Base-by-base conservation (phyloP, 305 asterid genomes). In the Striga hermonthica region DNA sequence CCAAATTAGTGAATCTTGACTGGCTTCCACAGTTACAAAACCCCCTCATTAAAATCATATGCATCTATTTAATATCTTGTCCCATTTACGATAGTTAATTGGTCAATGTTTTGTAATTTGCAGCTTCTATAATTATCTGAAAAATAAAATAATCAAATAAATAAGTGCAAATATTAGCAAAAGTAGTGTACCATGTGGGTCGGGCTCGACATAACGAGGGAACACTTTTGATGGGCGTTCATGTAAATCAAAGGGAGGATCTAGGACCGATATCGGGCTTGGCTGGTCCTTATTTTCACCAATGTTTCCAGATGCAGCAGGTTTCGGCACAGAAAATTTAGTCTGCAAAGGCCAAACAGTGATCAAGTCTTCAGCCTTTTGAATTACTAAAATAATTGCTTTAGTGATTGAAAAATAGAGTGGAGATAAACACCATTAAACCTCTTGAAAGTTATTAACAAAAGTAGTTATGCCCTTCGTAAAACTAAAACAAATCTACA, bases 181-280 rank as follows among this genome's bases (percentile, higher is more conserved):
- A 69, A 66, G 62, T 15, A 61, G 40, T 16, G 41, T 79, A 89
- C 90, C 94, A 36, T 49, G 78, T 47, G 14, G 76, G 43, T 78
- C 81, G n/a, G 73, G 83, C 65, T 74, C 76, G 71, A 44, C 61
- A 74, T 22, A 22, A 22, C 68, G 78, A 47, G 79, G 79, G 47
- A 78, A 73, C 72, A 73, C 60, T n/a, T 74, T 79, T 9, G 76
- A 70, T 39, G 82, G 60, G 60, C 55, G 83, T 54, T 75, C 83
- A 71, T 87, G 86, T 72, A 83, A 96, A 66, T 81, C 94, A 50
- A 88, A 88, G 57, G 81, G 85, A 71, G 80, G 85, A 60, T 86
- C 85, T 73, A 93, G 84, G 64, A 88, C 95, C 7, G 97, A 90
- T 77, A 90, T 67, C 37, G 96, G 97, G 75, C 98, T 87, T 58